Evolutionary conservation across 2,329 filamentous ascomycete genomes (phyloP), one percentile per base, ranked within the genome.

Genomic region (Hymenoscyphus fraxineus): DNA sequence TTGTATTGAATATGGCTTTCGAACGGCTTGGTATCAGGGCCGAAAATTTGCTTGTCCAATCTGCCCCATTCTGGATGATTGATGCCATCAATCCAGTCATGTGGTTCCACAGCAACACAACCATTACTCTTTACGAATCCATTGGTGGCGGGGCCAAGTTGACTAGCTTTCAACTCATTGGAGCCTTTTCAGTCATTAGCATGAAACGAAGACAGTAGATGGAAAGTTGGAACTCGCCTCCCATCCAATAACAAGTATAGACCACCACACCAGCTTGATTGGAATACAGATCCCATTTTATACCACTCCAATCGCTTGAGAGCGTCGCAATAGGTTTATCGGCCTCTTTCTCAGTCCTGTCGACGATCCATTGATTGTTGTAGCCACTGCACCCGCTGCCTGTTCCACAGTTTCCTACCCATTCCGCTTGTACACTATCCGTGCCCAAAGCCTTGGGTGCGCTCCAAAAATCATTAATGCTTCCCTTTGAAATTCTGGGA

Each of bases 51-150:
- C 78, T 83, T 85, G 62, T 73, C 73, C 58, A 81, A 78, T 66
- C 93, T 85, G 67, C 86, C 86, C 93, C 93, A 97, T 76, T 92
- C 85, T 0, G 93, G 93, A 71, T 95, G 85, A 79, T 97, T 97
- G 79, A 97, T 95, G 40, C 84, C 92, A 74, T 96, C 93, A 73
- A 97, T 96, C 86, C 88, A 97, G 76, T 94, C 92, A 80, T 97
- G 87, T 10, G 94, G 91, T 80, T 97, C 93, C 76, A 97, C 84
- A 63, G 96, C 93, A 38, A 96, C 75, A 76, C 93, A 97, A 35
- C 92, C 92, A 73, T 93, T 92, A 79, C 92, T 76, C 63, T 86
- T 82, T 7, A 86, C 81, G 44, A 70, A 68, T 67, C 75, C 79
- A 55, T 72, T 76, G n/a, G 76, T 73, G 2, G 71, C 74, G 27